phyloP scores from a whole-genome alignment of 352 stramenopile species.

The Phytopythium vexans region DNA sequence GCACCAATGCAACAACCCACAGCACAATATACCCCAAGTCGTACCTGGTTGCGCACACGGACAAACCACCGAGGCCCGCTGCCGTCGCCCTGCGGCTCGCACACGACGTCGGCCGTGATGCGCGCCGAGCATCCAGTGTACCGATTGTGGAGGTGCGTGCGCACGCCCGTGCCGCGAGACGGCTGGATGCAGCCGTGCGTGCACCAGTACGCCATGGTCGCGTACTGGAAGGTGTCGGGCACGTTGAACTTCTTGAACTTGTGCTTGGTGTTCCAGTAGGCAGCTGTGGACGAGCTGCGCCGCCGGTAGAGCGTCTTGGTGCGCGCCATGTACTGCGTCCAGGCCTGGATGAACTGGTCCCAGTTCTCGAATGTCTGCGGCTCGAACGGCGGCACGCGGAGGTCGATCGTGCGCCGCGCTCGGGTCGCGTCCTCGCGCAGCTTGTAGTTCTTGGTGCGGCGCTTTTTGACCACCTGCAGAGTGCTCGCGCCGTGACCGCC shows the following conservation, averaged over 20 bases:
- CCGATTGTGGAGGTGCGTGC: constrained; percentile 70
- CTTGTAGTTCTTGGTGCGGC: constrained; percentile 81
- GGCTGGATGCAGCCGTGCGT: constrained; percentile 81
- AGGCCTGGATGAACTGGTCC: constrained; percentile 65
- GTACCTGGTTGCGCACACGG: constrained; percentile 71
- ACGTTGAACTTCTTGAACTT: constrained; percentile 70
- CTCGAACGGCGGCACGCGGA: constrained; percentile 44
- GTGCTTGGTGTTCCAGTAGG: constrained; percentile 75
- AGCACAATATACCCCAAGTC: neutral
- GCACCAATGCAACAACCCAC: neutral
- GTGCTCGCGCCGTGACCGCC: neutral
- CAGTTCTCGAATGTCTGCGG: constrained; percentile 57
- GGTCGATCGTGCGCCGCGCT: constrained; percentile 34
- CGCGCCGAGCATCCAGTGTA: constrained; percentile 75
- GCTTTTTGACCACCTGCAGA: constrained; percentile 61
- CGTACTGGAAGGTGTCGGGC: constrained; percentile 72
- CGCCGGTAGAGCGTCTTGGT: constrained; percentile 79
- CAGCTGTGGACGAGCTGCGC: constrained; percentile 65
- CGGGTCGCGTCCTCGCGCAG: constrained; percentile 69
- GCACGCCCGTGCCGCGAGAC: constrained; percentile 66
- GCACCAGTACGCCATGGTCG: constrained; percentile 85
- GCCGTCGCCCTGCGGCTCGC: constrained; percentile 38
- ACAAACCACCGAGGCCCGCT: constrained; percentile 59
- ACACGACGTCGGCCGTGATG: constrained; percentile 74
- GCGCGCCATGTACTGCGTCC: constrained; percentile 58